Evolutionary conservation across 148 eudicot genomes (phyloP), one percentile per base, ranked within the genome.

Genomic region (Chenopodium quinoa): DNA sequence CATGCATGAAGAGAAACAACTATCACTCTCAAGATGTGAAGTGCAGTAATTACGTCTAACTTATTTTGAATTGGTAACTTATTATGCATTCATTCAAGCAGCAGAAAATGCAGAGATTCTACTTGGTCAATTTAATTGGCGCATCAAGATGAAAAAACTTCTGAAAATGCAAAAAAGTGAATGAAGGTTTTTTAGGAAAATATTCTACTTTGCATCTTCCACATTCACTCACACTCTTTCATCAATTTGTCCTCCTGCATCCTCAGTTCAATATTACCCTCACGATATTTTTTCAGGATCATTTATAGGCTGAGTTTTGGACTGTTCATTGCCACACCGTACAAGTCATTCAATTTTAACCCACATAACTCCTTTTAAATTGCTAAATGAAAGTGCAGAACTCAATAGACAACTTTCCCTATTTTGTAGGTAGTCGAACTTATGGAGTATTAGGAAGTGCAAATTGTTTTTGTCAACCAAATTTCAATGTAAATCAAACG

Each of bases 141-240:
- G 23, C 19, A 31, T 10, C 54, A 17, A 40, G 25, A 56, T 19
- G 12, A 63, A 56, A 40, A 76, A 74, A 46, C 76, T 76, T 82
- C 76, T 60, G 34, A 76, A 60, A 76, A 65, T 27, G 66, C 84
- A 77, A 76, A 69, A 69, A 67, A 73, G 44, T 76, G 20, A 20
- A 66, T 14, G 22, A 19, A 54, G 17, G 19, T 32, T 19, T 81
- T 75, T 52, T 32, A 64, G 66, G 40, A 69, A 37, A 25, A 66
- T 14, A 4, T 50, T 40, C 60, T 73, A 32, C 63, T 75, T 72
- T 50, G 72, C 34, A 66, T 27, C 58, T 9, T 80, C 46, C 52
- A 22, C 25, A 62, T 54, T 73, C 54, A 74, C 82, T 32, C 56
- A 34, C 44, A 72, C 50, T 11, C 52, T 25, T 80, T 62, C 71